Conservation (phyloP, 345 rosid genomes). For the Brassica rapa region DNA sequence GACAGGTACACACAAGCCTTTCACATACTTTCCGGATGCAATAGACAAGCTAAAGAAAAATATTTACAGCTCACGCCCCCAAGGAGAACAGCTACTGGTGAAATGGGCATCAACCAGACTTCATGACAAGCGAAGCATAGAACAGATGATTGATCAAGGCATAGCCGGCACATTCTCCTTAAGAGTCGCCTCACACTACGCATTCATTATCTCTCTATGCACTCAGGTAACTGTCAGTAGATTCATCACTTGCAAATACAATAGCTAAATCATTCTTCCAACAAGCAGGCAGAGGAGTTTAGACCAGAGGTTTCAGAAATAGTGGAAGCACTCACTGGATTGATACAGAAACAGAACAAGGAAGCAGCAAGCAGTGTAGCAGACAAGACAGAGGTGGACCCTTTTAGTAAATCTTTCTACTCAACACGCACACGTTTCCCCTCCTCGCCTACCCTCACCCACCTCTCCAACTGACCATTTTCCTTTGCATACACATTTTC, state of each 20-base stretch:
- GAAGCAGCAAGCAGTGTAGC: slow-evolving; percentile 34
- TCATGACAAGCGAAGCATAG: slow-evolving; percentile 63
- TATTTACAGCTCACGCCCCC: slow-evolving; percentile 56
- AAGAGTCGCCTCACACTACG: slow-evolving; percentile 64
- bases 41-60: background rate
- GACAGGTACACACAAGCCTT: slow-evolving; percentile 48
- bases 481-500: slow-evolving; percentile 16
- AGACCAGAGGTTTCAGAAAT: slow-evolving; percentile 74
- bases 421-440: slow-evolving; percentile 61
- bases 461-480: slow-evolving; percentile 39
- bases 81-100: slow-evolving; percentile 65
- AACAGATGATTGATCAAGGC: slow-evolving; percentile 71
- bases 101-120: slow-evolving; percentile 80
- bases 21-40: slow-evolving; percentile 11
- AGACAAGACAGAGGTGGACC: slow-evolving; percentile 53
- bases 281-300: slow-evolving; percentile 71
- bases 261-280: background rate
- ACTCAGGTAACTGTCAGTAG: slow-evolving; percentile 53
- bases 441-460: slow-evolving; percentile 63
- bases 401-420: slow-evolving; percentile 62
- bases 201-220: slow-evolving; percentile 74
- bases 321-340: slow-evolving; percentile 59
- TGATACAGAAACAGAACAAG: slow-evolving; percentile 49
- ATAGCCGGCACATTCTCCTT: slow-evolving; percentile 56
- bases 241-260: slow-evolving; percentile 5